These are phyloP conservation scores for Aspergillus funiculosus DNA, from an alignment of 495 filamentous ascomycete species.

Conservation along the genomic window DNA sequence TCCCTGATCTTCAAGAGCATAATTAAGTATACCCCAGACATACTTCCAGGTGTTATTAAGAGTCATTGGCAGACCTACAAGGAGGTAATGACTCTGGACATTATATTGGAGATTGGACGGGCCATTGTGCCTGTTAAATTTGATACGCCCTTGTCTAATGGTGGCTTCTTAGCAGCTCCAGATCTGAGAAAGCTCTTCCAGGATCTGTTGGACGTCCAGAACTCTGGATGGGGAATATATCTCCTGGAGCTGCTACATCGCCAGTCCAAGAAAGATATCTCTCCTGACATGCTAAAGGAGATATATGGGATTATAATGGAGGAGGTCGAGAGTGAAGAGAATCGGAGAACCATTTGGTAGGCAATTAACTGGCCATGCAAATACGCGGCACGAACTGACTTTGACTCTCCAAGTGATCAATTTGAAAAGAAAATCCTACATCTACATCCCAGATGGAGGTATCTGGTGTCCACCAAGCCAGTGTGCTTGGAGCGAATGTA, in stretches of 20 bases:
- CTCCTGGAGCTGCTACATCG: not conserved
- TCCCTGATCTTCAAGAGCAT: not conserved
- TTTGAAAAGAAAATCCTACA: not conserved
- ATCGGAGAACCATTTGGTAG: not conserved
- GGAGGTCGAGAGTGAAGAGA: not conserved
- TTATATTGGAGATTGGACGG: not conserved
- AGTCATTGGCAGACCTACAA: not conserved
- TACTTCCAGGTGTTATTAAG: not conserved
- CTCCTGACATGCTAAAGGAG: not conserved
- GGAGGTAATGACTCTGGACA: not conserved
- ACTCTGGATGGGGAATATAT: not conserved
- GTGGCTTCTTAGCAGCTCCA: not conserved
- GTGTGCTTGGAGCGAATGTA: not conserved
- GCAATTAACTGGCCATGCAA: not conserved
- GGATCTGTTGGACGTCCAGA: not conserved
- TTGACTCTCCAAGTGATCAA: not conserved
- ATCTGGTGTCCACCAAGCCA: not conserved
- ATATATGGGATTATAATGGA: not conserved
- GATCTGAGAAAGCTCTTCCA: not conserved
- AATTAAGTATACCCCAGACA: not conserved
- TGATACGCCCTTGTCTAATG: not conserved
- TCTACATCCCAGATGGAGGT: not conserved
- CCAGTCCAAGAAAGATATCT: not conserved
- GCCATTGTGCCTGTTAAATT: slow-evolving; percentile 2
- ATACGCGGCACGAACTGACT: not conserved